Conservation (phyloP, 2,329 filamentous ascomycete genomes). For the Claviceps paspali region DNA sequence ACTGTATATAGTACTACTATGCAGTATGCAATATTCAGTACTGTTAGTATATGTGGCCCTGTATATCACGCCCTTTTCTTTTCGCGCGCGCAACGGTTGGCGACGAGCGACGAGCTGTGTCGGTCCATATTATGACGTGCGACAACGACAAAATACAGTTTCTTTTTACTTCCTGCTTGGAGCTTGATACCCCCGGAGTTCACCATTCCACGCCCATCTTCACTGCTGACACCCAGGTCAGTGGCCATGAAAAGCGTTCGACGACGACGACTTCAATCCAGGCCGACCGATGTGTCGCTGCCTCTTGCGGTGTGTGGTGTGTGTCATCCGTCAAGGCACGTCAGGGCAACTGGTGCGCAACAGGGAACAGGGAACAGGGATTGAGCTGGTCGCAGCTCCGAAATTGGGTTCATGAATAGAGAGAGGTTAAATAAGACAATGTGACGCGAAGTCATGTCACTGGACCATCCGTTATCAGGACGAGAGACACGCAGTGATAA, state of each 20-base stretch:
- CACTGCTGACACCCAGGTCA: not conserved
- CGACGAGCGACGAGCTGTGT: not conserved
- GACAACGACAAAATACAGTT: not conserved
- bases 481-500: conserved; percentile 20
- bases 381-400: conserved; percentile 1
- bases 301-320: not conserved
- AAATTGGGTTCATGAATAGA: no score
- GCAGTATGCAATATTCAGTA: not conserved
- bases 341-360: no score
- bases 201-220: not conserved
- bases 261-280: no score
- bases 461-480: conserved; percentile 11
- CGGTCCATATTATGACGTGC: not conserved
- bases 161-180: not conserved
- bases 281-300: not conserved
- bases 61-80: not conserved
- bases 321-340: not conserved
- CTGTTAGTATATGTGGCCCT: not conserved
- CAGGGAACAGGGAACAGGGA: not conserved
- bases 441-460: no score
- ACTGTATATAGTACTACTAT: no score
- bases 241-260: no score
- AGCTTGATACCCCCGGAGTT: no score
- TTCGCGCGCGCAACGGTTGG: conserved; percentile 1
- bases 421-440: no score